These are phyloP conservation scores for Trichocomaceae sp. DNA, from an alignment of 2,329 filamentous ascomycete species.

Conservation along the genomic window DNA sequence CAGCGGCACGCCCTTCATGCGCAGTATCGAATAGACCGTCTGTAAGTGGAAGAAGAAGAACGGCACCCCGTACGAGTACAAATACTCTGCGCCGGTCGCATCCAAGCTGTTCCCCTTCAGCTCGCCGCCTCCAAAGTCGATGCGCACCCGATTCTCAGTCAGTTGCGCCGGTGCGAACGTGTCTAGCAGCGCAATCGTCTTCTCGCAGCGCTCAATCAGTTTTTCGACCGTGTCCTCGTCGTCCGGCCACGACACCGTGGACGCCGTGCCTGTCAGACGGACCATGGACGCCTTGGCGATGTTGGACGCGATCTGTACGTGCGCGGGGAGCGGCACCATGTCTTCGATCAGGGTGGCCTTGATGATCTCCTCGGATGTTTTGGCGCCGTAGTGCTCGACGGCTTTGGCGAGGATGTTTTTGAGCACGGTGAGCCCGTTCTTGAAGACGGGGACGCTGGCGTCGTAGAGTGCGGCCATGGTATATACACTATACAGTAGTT, in stretches of 20 bases:
- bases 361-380: neutral
- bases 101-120: neutral
- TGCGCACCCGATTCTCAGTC: neutral
- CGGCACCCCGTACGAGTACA: neutral
- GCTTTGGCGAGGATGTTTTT: neutral
- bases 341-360: neutral
- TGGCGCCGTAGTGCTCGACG: neutral
- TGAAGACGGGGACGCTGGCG: neutral
- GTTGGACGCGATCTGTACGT: neutral
- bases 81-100: neutral
- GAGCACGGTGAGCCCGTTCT: neutral
- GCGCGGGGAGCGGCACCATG: neutral
- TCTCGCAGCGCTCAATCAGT: neutral
- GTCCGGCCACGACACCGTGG: neutral
- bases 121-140: neutral
- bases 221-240: neutral
- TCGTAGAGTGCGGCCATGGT: neutral
- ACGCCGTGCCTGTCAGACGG: neutral
- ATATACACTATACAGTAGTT: too few relatives aligned
- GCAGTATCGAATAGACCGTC: neutral
- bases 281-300: neutral
- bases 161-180: neutral
- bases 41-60: neutral
- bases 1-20: neutral
- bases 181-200: neutral